Percentiles rank a stretch among this genome's conserved stretches.
Conservation (phyloP, 768 basidiomycete species). For the Leccinum olivaceopallidum region DNA sequence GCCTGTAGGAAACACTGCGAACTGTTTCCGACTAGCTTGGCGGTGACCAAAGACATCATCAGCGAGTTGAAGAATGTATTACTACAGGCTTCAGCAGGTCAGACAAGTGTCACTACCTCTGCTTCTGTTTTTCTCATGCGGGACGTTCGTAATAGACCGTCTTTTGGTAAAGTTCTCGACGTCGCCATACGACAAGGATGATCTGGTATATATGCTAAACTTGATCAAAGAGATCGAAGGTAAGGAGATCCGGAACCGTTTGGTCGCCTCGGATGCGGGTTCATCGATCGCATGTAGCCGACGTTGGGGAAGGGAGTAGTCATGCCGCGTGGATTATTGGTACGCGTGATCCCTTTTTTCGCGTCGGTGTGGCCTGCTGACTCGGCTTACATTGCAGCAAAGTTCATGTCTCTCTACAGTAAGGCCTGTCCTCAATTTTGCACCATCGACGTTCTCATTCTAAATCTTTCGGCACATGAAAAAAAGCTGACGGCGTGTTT, state of each 20-base stretch:
- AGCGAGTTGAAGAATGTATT: conserved; percentile 23
- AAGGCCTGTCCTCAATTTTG: conserved; percentile 5
- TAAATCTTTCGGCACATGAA: not conserved
- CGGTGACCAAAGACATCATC: conserved; percentile 20
- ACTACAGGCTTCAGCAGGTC: conserved; percentile 34
- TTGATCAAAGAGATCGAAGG: conserved; percentile 32
- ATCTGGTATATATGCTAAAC: conserved; percentile 28
- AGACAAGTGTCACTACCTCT: not conserved
- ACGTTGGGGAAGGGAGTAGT: conserved; percentile 8
- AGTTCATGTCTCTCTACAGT: conserved; percentile 34
- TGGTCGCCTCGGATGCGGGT: not conserved
- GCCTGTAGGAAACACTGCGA: conserved; percentile 32
- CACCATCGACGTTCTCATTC: not conserved
- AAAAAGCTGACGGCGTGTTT: conserved; percentile 28
- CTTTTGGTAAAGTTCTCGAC: conserved; percentile 34
- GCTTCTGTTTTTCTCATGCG: not conserved
- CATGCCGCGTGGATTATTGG: conserved; percentile 30
- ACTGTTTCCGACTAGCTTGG: conserved; percentile 28
- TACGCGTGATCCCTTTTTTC: conserved; percentile 2
- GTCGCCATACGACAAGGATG: conserved; percentile 27
- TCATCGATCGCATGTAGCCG: conserved; percentile 8
- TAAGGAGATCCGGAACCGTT: not conserved
- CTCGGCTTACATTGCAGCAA: conserved; percentile 15
- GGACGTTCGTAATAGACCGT: conserved; percentile 22
- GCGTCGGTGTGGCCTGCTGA: conserved; percentile 7